Evolutionary conservation across 306 rosid species (phyloP).

Genomic region (Bauhinia variegata): DNA sequence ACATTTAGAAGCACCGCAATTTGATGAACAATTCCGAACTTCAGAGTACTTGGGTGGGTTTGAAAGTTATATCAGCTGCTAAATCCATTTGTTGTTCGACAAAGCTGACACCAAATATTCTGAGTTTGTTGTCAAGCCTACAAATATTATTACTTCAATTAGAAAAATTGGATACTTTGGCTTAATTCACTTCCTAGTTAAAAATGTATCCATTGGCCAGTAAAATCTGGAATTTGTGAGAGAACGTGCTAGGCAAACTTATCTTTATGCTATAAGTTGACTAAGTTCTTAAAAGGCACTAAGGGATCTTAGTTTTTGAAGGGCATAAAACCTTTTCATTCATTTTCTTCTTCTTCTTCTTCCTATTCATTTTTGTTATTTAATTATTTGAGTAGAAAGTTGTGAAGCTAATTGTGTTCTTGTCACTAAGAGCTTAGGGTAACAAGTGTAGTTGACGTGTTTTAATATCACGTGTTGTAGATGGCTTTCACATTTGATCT

Average conservation of each 20-base stretch:
- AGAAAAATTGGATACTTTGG: too few species aligned
- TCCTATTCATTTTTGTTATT: background rate
- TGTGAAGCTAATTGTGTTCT: conserved; percentile 20
- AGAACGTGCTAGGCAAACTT: too few species aligned
- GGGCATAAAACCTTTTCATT: background rate
- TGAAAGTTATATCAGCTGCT: too few species aligned
- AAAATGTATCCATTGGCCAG: too few species aligned
- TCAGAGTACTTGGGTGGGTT: background rate
- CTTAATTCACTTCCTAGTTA: too few species aligned
- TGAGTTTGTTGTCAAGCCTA: too few species aligned
- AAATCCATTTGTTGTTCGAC: too few species aligned
- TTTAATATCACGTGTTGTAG: conserved; percentile 48
- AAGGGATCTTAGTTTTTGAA: background rate
- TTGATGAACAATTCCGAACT: background rate
- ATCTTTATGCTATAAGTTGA: too few species aligned
- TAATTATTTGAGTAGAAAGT: background rate
- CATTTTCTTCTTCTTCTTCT: background rate
- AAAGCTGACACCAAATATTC: too few species aligned
- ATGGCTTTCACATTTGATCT: conserved; percentile 52
- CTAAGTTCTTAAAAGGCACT: too few species aligned
- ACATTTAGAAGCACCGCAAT: background rate
- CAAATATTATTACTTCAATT: too few species aligned
- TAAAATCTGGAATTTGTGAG: too few species aligned
- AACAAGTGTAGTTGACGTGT: conserved; percentile 32
- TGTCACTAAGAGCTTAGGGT: conserved; percentile 35